Percentiles rank a stretch among this genome's conserved stretches.
These are phyloP conservation scores for Penicillium janthinellum DNA, from an alignment of 2,329 filamentous ascomycete species.

Conservation along the genomic window DNA sequence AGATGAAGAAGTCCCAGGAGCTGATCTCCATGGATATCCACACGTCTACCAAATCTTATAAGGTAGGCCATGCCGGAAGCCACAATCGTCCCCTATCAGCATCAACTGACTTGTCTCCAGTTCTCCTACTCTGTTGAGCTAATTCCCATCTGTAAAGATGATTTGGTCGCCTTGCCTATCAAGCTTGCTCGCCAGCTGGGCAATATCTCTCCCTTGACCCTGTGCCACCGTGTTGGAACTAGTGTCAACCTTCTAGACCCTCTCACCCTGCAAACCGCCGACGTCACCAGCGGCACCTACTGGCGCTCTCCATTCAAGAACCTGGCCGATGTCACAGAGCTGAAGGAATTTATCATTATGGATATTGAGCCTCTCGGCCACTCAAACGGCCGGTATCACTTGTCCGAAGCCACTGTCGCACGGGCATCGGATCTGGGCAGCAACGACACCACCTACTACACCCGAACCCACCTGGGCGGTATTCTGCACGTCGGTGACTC, in stretches of 20 bases:
- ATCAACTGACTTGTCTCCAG: conserved; percentile 42
- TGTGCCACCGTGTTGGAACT: conserved; percentile 88
- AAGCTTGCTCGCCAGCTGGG: conserved; percentile 83
- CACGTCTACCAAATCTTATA: conserved; percentile 88
- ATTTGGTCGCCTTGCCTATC: conserved; percentile 89
- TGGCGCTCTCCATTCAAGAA: conserved; percentile 87
- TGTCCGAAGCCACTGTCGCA: conserved; percentile 86
- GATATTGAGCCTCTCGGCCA: conserved; percentile 82
- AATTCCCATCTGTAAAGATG: conserved; percentile 95
- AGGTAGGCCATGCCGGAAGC: neutral
- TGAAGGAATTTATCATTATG: conserved; percentile 92
- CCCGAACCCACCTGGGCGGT: conserved; percentile 83
- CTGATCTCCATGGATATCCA: conserved; percentile 92
- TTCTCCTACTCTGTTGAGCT: conserved; percentile 86
- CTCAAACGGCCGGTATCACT: conserved; percentile 76
- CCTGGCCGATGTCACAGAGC: conserved; percentile 78
- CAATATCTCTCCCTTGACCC: conserved; percentile 81
- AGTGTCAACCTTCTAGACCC: conserved; percentile 88
- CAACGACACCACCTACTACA: conserved; percentile 87
- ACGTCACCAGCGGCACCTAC: conserved; percentile 79
- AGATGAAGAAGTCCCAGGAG: conserved; percentile 83
- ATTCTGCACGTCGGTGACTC: conserved; percentile 87
- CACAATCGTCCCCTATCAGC: neutral
- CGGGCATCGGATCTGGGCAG: conserved; percentile 81
- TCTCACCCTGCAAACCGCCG: conserved; percentile 84